phyloP scores from a whole-genome alignment of 192 early-diverging fungal genomes.

The Mortierella claussenii region DNA sequence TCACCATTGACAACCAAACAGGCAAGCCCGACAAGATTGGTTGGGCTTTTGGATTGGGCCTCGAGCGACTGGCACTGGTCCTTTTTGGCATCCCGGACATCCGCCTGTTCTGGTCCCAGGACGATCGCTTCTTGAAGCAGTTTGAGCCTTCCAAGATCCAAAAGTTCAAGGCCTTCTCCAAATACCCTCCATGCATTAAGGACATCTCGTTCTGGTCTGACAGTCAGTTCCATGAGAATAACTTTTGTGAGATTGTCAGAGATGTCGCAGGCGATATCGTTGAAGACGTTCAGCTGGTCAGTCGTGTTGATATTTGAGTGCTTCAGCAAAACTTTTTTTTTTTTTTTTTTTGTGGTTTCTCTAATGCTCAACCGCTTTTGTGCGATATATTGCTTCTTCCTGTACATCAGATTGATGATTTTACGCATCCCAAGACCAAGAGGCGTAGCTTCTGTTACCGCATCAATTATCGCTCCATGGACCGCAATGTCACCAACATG shows the following conservation, averaged over 20 bases:
- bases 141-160: constrained; percentile 74
- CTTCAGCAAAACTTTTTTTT: no score
- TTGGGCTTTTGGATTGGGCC: constrained; percentile 98
- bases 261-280: constrained; percentile 93
- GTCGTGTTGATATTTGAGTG: background rate
- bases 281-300: constrained; percentile 87
- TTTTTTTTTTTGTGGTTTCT: background rate
- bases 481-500: constrained; percentile 91
- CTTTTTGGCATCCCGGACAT: constrained; percentile 97
- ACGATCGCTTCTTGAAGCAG: constrained; percentile 87
- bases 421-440: constrained; percentile 88
- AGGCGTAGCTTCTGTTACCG: constrained; percentile 88
- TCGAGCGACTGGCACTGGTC: constrained; percentile 96
- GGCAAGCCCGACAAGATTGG: constrained; percentile 82
- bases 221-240: constrained; percentile 87
- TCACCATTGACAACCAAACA: constrained; percentile 11
- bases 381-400: background rate
- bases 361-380: background rate
- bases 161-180: constrained; percentile 88
- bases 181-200: constrained; percentile 92
- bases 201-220: constrained; percentile 93
- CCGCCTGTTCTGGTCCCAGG: constrained; percentile 94
- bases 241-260: constrained; percentile 92
- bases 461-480: constrained; percentile 97
- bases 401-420: constrained; percentile 80